Base-by-base conservation (phyloP, 257 asterid species). In the Nicotiana paniculata region DNA sequence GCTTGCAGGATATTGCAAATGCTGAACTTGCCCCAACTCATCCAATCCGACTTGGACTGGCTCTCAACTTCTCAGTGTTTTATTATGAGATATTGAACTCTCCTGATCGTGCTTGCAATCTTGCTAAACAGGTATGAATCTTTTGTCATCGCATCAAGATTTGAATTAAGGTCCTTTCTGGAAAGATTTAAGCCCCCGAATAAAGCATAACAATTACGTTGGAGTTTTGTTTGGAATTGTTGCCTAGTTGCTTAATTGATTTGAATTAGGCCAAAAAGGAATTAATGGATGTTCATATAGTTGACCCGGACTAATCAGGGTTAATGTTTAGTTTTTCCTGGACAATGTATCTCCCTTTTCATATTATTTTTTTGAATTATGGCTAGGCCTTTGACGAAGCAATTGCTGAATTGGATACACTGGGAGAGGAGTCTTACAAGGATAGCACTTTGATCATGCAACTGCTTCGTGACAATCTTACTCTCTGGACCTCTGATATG, bases 71-170 rank as follows among this genome's bases (percentile, higher is more conserved):
- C 88, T 89, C 92, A 18, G 92, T 87, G 54, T 89, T 89, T 83
- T 87, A 87, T 87, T 89, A 87, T 64, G 92, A 89, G 86, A 89
- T 89, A 83, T 87, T 89, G 89, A 89, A 87, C 89, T 89, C 90
- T 84, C 92, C 92, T 53, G 92, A 87, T 66, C 90, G 90, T 43
- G 92, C 90, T n/a, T 89, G 92, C 83, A 87, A 83, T 85, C 92
- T 89, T 81, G 92, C 92, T 68, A 89, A 89, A 81, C 89, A 87
- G 88, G 92, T 88, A 77, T 4, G 62, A 13, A 18, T 43, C 54
- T 54, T 53, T 63, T 43, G 51, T 9, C 51, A 43, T 43, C 1
- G 10, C 12, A 9, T 43, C 51, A 8, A 9, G 51, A 2, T 43
- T 43, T 43, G 51, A 43, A 43, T 21, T 39, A 43, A 43, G 48